Conservation (phyloP, 1,284 basidiomycete species). For the Ustilago xerochloae region DNA sequence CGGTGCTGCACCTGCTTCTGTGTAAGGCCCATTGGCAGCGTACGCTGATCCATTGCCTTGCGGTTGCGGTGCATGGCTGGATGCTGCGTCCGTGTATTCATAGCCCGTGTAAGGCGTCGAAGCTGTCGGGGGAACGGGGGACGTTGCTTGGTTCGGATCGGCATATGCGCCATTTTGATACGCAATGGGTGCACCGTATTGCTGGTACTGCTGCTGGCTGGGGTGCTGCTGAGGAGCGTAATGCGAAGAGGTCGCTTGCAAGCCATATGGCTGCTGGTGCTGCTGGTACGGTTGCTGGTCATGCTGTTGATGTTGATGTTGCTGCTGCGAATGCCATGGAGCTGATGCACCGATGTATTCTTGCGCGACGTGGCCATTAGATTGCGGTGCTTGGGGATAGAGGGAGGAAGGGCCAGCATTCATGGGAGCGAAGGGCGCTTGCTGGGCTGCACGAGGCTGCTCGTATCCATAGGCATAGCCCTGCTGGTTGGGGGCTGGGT, state of each 20-base stretch:
- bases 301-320: slow-evolving; percentile 6
- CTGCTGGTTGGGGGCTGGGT: slow-evolving; percentile 3
- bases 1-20: background rate
- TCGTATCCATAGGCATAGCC: slow-evolving; percentile 26
- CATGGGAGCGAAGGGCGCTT: slow-evolving; percentile 6
- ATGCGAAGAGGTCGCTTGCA: slow-evolving; percentile 7
- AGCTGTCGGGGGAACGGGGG: slow-evolving; percentile 2
- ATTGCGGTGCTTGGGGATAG: slow-evolving; percentile 20
- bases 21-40: slow-evolving; percentile 1
- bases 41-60: slow-evolving; percentile 12
- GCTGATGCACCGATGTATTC: slow-evolving; percentile 8
- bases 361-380: background rate
- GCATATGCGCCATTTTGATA: slow-evolving; percentile 18
- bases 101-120: slow-evolving; percentile 15
- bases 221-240: slow-evolving; percentile 9
- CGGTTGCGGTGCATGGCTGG: slow-evolving; percentile 4
- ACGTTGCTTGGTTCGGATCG: slow-evolving; percentile 13
- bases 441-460: slow-evolving; percentile 1
- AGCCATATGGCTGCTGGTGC: slow-evolving; percentile 18
- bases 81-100: slow-evolving; percentile 3
- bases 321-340: slow-evolving; percentile 20
- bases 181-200: background rate
- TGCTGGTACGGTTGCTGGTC: slow-evolving; percentile 15
- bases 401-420: slow-evolving; percentile 18
- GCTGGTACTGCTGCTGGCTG: slow-evolving; percentile 12